Evolutionary conservation across 805 yeast species (phyloP).

Genomic region (Metschnikowia lachancei): DNA sequence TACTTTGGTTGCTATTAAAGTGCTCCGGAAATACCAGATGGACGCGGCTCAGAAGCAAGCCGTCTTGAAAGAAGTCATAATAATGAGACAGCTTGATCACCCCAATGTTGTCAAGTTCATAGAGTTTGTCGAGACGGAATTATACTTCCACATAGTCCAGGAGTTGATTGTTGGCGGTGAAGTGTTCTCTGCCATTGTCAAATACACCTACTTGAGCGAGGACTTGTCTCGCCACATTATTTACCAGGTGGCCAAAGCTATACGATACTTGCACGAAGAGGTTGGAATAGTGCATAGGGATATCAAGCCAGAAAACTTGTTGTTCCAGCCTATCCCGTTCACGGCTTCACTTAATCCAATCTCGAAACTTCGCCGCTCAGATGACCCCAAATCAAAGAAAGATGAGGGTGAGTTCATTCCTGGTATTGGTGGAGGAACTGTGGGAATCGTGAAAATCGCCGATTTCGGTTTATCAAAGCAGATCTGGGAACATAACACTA

Average conservation of each 20-base stretch:
- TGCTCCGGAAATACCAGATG: slow-evolving; percentile 62
- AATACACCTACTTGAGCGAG: slow-evolving; percentile 73
- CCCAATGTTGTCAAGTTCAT: slow-evolving; percentile 57
- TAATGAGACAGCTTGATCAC: slow-evolving; percentile 64
- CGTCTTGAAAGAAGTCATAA: slow-evolving; percentile 67
- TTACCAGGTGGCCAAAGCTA: slow-evolving; percentile 65
- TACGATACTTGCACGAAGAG: slow-evolving; percentile 63
- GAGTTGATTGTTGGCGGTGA: slow-evolving; percentile 79
- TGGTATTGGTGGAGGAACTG: slow-evolving; percentile 59
- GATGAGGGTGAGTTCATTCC: slow-evolving; percentile 60
- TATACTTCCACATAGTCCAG: slow-evolving; percentile 59
- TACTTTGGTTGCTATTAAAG: slow-evolving; percentile 65
- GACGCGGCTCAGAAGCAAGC: slow-evolving; percentile 50
- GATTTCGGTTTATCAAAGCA: slow-evolving; percentile 70
- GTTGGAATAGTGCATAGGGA: slow-evolving; percentile 71
- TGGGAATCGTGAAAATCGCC: slow-evolving; percentile 63
- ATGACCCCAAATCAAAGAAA: slow-evolving; percentile 51
- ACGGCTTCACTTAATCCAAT: slow-evolving; percentile 43
- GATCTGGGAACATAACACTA: slow-evolving; percentile 41
- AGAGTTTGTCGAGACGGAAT: slow-evolving; percentile 50
- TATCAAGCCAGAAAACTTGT: slow-evolving; percentile 75
- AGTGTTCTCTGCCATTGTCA: slow-evolving; percentile 74
- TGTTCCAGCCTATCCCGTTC: slow-evolving; percentile 56
- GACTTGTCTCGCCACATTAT: slow-evolving; percentile 71
- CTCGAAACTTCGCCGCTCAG: slow-evolving; percentile 47